phyloP scores from a whole-genome alignment of 768 basidiomycete species.

The Lentinula guzmanii region DNA sequence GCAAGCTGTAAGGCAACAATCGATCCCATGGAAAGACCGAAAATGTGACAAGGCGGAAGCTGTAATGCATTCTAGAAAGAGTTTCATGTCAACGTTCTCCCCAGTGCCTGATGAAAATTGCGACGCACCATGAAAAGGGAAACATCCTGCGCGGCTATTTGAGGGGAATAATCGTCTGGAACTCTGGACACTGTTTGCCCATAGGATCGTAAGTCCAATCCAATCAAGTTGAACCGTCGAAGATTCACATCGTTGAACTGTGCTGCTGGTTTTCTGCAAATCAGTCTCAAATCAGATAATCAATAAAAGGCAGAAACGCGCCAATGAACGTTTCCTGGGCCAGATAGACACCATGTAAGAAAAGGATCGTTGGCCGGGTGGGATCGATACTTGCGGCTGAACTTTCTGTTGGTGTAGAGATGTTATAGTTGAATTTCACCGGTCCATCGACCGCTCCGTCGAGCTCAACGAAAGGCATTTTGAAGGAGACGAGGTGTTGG shows the following conservation, averaged over 20 bases:
- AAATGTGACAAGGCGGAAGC: conserved; percentile 31
- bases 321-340: conserved; percentile 25
- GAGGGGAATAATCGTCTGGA: conserved; percentile 17
- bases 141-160: conserved; percentile 28
- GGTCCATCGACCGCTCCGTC: conserved; percentile 12
- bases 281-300: background rate
- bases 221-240: conserved; percentile 32
- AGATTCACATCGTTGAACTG: conserved; percentile 25
- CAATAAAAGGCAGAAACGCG: conserved; percentile 11
- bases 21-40: conserved; percentile 30
- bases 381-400: conserved; percentile 23
- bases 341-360: conserved; percentile 30
- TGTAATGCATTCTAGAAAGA: conserved; percentile 25
- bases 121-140: conserved; percentile 27
- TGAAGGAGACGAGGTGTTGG: background rate
- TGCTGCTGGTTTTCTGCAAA: conserved; percentile 9
- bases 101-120: background rate
- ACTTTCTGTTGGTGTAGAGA: conserved; percentile 26
- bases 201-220: conserved; percentile 26
- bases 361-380: conserved; percentile 25
- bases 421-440: conserved; percentile 27
- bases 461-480: background rate
- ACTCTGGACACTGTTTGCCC: conserved; percentile 24
- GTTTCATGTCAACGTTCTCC: background rate
- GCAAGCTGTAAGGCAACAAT: conserved; percentile 27